Base-by-base conservation (phyloP, 805 yeast species). In the Torulaspora quercuum region DNA sequence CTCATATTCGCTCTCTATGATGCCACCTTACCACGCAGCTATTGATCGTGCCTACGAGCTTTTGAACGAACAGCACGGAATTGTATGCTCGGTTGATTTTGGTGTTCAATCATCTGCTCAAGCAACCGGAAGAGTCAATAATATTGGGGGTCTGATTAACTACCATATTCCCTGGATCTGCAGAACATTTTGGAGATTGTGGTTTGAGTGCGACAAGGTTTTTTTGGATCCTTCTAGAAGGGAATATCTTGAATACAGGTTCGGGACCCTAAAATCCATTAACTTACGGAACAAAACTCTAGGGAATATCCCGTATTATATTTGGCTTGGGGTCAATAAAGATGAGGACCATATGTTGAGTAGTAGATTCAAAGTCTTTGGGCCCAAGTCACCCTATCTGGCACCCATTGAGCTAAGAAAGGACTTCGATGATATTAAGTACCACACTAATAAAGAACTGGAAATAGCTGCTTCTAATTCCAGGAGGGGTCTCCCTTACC, bases 161-260 rank as follows among this genome's bases (percentile, higher is more conserved):
- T 70, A 94, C 53, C 82, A 82, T 56, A 78, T 75, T 43, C 80
- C 86, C 17, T 84, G 94, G 94, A 44, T 81, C 39, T 69, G 74
- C 33, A 70, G 94, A 56, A 82, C 85, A 19, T 85, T 84, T 57
- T 84, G 95, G 95, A 73, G 88, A 54, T 66, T 80, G 28, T 85
- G 95, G 95, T 84, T 85, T 59, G 95, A 84, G 61, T 80, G 81
- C 35, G 95, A 84, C 60, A 73, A 80, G 39, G 94, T 84, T 3
- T 80, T 76, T 51, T 70, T 84, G 48, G 94, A 84, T 55, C 78
- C 88, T 20, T 73, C 87, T 6, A 76, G 94, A 65, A 76, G 95
- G 64, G 87, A 81, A 53, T 84, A 83, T 62, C 70, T 85, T 51
- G 95, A 84, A 60, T 82, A 85, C 63, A 73, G 75, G 52, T 84